Base-by-base conservation (phyloP, 129 eudicot species). In the Pittosporum tobira region DNA sequence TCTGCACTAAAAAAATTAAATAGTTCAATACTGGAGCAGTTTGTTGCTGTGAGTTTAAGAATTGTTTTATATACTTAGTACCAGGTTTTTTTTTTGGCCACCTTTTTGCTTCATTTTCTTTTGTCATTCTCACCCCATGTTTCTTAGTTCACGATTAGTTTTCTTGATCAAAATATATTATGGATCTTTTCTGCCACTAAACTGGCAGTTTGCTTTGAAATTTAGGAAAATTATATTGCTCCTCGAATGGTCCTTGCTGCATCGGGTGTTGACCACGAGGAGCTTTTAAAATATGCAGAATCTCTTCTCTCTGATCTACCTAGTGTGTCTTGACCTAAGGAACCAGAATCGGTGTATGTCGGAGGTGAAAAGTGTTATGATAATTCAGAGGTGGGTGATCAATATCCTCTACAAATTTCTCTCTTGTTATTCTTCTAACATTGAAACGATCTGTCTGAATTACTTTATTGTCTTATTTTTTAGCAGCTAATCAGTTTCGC, bases 241-340 rank as follows among this genome's bases (percentile, higher is more conserved):
- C 76, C 94, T 16, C 76, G 99, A 53, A 91, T 87, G 84, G 96
- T 87, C 26, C 88, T 91, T 61, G 88, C 87, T 54, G 96, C 96
- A 47, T 77, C 85, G 20, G 96, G 99, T 48, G 96, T 91, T 69
- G 96, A 91, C 36, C 99, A 91, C 25, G 94, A 87, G 37, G 88
- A 86, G 38, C 81, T 86, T 24, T 45, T 87, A 57, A 77, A 77
- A 65, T 57, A 73, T 72, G 99, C 94, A 27, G 96, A 87, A 61
- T 96, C 99, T 22, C 87, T 91, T 81, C 69, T 91, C 18, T 74
- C 84, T 70, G 99, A 91, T 69, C 31, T 87, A 49, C 91, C 94
- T 46, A 65, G 73, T 48, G 88, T 69, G 1, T 51, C 67, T 23
- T 64, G 51, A 0, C 80, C 76, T 43, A 65, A 70, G 52, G 96